These are phyloP conservation scores for Parietaria judaica DNA, from an alignment of 306 rosid genomes.

Conservation along the genomic window DNA sequence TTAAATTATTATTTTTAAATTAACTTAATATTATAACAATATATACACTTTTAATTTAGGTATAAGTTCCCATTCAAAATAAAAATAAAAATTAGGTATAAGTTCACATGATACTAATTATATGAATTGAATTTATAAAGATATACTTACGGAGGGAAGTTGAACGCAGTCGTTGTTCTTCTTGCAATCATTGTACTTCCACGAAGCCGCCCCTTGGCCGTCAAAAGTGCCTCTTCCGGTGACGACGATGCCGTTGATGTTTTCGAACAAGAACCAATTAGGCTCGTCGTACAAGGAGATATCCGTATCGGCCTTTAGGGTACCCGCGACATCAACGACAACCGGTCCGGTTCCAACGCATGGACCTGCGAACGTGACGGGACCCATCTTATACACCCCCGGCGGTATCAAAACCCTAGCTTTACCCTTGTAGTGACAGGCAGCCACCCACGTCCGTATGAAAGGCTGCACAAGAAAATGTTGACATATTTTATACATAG, in stretches of 20 bases:
- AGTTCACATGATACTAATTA: too few relatives aligned
- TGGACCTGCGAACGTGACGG: slow-evolving; percentile 56
- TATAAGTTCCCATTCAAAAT: too few relatives aligned
- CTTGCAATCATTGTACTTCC: slow-evolving; percentile 41
- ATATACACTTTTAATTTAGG: too few relatives aligned
- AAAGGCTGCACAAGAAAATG: slow-evolving; percentile 38
- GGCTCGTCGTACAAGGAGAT: slow-evolving; percentile 24
- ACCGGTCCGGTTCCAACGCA: slow-evolving; percentile 36
- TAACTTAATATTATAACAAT: too few relatives aligned
- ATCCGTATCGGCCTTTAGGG: slow-evolving; percentile 44
- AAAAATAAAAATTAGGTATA: too few relatives aligned
- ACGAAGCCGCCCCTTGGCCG: slow-evolving; percentile 49
- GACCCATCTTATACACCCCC: slow-evolving; percentile 40
- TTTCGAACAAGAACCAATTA: slow-evolving; percentile 52
- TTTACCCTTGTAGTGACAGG: slow-evolving; percentile 31
- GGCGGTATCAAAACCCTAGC: slow-evolving; percentile 42
- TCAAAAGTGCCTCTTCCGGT: slow-evolving; percentile 61
- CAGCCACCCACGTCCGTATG: slow-evolving; percentile 52
- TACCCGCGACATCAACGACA: slow-evolving; percentile 49
- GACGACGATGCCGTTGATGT: slow-evolving; percentile 36
- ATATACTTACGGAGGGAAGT: slow-evolving; percentile 51
- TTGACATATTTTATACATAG: background rate
- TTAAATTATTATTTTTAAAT: too few relatives aligned
- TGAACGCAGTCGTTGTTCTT: slow-evolving; percentile 23
- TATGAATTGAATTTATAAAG: background rate